phyloP scores from a whole-genome alignment of 306 rosid species.

The Canavalia ensiformis region DNA sequence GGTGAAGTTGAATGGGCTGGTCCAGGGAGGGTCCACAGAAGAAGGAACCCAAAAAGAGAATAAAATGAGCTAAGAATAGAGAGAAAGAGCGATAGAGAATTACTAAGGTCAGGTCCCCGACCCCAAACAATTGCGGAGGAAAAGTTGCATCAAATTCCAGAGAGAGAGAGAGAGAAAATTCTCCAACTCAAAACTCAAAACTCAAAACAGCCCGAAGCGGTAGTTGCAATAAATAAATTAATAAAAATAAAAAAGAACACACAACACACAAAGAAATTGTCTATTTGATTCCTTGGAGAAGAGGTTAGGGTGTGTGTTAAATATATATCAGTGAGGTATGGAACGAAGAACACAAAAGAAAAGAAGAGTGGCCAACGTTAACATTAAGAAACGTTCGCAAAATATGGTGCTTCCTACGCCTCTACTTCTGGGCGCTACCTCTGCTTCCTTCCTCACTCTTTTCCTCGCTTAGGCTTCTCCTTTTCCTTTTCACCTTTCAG shows the following conservation, averaged over 20 bases:
- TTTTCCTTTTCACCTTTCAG: constrained; percentile 6
- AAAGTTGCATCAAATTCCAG: constrained; percentile 28
- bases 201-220: constrained; percentile 52
- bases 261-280: neutral
- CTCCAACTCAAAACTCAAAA: neutral
- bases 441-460: constrained; percentile 7
- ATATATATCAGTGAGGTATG: neutral
- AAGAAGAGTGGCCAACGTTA: constrained; percentile 9
- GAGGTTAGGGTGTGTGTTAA: constrained; percentile 31
- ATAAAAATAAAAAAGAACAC: neutral
- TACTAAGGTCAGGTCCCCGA: neutral
- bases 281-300: constrained; percentile 37
- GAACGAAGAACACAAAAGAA: neutral
- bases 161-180: constrained; percentile 25
- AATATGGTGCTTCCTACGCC: neutral
- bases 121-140: constrained; percentile 53
- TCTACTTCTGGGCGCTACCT: constrained; percentile 18
- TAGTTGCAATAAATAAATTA: constrained; percentile 32
- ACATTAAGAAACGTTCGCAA: neutral
- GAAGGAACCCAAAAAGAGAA: constrained; percentile 18
- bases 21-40: constrained; percentile 19
- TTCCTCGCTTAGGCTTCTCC: constrained; percentile 13
- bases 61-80: neutral
- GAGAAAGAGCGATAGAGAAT: neutral
- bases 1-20: constrained; percentile 30